Evolutionary conservation across 768 basidiomycete species (phyloP).

Genomic region (Kwoniella europaea): DNA sequence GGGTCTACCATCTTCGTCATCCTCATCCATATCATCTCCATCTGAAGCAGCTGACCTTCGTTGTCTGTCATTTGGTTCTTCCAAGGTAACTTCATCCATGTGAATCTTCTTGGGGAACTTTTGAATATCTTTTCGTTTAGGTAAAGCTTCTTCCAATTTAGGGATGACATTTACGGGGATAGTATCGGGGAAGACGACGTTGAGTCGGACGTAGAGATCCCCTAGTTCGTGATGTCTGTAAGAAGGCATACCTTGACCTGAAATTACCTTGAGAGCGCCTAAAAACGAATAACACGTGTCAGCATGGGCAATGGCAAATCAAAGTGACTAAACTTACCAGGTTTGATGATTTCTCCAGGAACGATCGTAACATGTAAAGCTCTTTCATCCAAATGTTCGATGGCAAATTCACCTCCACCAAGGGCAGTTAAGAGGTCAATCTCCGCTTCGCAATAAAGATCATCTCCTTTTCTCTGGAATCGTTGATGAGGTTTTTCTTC

Average conservation of each 20-base stretch:
- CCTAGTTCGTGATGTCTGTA: slow-evolving; percentile 96
- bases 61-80: slow-evolving; percentile 76
- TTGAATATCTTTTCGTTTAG: slow-evolving; percentile 72
- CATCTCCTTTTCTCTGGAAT: slow-evolving; percentile 80
- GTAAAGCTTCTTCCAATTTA: slow-evolving; percentile 81
- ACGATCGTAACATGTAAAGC: slow-evolving; percentile 77
- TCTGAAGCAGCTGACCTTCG: slow-evolving; percentile 62
- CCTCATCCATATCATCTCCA: slow-evolving; percentile 78
- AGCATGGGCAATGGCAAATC: background rate
- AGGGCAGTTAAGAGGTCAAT: slow-evolving; percentile 91
- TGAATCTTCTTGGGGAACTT: slow-evolving; percentile 70
- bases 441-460: slow-evolving; percentile 84
- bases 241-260: slow-evolving; percentile 97
- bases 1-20: slow-evolving; percentile 82
- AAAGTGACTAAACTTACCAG: slow-evolving; percentile 71
- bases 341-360: slow-evolving; percentile 89
- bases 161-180: slow-evolving; percentile 72
- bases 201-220: slow-evolving; percentile 84
- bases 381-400: slow-evolving; percentile 93
- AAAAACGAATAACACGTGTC: slow-evolving; percentile 8
- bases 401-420: slow-evolving; percentile 84
- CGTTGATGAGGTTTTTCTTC: slow-evolving; percentile 86
- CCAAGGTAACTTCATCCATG: slow-evolving; percentile 82
- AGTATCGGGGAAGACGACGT: slow-evolving; percentile 84
- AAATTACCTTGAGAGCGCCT: slow-evolving; percentile 90